Base-by-base conservation (phyloP, 169 alveolate genomes). In the Hepatocystis sp. region DNA sequence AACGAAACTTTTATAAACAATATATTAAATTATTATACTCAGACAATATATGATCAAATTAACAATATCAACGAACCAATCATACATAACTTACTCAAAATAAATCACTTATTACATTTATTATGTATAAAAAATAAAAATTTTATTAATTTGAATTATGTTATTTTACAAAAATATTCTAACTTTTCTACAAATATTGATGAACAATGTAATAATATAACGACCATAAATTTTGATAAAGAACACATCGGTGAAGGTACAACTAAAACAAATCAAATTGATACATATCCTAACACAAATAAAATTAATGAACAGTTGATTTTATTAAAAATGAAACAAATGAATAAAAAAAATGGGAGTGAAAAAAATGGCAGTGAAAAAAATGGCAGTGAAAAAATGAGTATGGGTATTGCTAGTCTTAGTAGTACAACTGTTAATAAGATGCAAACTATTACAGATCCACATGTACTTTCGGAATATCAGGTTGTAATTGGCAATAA, bases 81-180 rank as follows among this genome's bases (percentile, higher is more conserved):
- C 21, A 66, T 81, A 5, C 36, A 36, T 19, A 47, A 81, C 63
- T n/a, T 63, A 8, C 34, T 63, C 1, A 81, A n/a, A 44, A 81
- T 67, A 4, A 81, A 81, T 56, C 68, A 81, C 2, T 25, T 81
- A n/a, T 42, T 81, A 17, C 32, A 51, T 21, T 61, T 66, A n/a
- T 65, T 81, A 4, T 63, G 89, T 52, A 30, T 81, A 2, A 81
- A 65, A 63, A 81, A 52, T 64, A 81, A 42, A 32, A 67, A 81
- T n/a, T 25, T 81, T 8, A 46, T 81, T 34, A 17, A 63, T 10
- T 39, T 81, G 10, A 81, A 81, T 53, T 81, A 61, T 36, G 36
- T 63, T n/a, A 1, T 60, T 15, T 11, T 64, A 39, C 89, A 81
- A 56, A 65, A 44, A 28, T 81, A 32, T 21, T 51, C 68, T 4